Percentiles rank a stretch among this genome's conserved stretches.
Conservation (phyloP, 148 eudicot genomes). For the Silene latifolia region DNA sequence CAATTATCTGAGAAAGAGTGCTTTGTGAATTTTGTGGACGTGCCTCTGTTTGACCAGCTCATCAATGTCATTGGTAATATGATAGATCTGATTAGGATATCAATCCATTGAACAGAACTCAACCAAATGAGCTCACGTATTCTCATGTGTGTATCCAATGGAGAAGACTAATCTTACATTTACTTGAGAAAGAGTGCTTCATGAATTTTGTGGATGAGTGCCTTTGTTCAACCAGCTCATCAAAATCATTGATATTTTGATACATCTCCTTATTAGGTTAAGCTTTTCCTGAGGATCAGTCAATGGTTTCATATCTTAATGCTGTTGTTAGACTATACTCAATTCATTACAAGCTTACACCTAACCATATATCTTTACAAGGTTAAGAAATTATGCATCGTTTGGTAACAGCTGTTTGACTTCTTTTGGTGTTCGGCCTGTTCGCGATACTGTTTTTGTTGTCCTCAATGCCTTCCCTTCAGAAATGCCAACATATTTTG, state of each 20-base stretch:
- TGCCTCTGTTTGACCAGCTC: no score
- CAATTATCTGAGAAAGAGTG: no score
- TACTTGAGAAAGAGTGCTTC: not conserved
- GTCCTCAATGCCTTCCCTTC: not conserved
- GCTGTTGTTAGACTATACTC: not conserved
- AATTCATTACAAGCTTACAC: not conserved
- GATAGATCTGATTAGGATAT: no score
- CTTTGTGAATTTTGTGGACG: no score
- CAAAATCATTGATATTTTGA: not conserved
- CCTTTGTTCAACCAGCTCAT: not conserved
- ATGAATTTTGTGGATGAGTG: not conserved
- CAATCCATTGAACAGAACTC: no score
- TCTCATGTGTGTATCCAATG: no score
- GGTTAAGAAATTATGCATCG: not conserved
- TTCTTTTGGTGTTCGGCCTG: not conserved
- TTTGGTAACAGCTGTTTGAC: not conserved
- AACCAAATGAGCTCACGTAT: no score
- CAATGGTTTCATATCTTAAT: not conserved
- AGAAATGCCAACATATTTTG: not conserved
- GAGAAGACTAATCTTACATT: not conserved
- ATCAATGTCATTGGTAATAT: no score
- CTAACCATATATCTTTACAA: not conserved
- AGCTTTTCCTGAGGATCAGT: not conserved
- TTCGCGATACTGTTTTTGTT: not conserved
- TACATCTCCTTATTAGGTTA: not conserved